Percentiles rank a stretch among this genome's conserved stretches.
Evolutionary conservation across 306 rosid species (phyloP).

Genomic region (Pterocarpus macrocarpus): DNA sequence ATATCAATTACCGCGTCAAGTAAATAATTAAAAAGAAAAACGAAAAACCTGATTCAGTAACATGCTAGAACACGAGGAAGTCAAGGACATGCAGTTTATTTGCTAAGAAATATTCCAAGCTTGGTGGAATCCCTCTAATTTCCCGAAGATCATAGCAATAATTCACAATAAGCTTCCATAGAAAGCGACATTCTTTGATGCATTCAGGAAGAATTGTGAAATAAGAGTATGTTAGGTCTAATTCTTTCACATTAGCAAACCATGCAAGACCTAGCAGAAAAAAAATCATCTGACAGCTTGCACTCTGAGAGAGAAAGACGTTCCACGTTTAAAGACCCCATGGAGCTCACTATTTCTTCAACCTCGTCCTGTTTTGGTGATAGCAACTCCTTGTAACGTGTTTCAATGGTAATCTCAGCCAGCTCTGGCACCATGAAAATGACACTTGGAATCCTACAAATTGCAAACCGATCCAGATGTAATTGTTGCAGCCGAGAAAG

Average conservation of each 20-base stretch:
- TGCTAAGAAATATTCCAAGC: background rate
- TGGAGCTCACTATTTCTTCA: background rate
- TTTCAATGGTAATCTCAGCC: background rate
- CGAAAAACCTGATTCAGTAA: slow-evolving; percentile 11
- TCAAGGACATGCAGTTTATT: background rate
- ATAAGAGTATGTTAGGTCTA: background rate
- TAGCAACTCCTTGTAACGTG: background rate
- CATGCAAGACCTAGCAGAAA: background rate
- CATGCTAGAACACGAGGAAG: background rate
- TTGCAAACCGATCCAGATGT: background rate
- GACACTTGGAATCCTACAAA: background rate
- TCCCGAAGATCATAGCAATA: background rate
- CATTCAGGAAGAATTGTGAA: slow-evolving; percentile 10
- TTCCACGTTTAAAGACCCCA: background rate
- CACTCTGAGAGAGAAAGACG: background rate
- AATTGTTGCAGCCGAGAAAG: background rate
- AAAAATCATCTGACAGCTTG: slow-evolving; percentile 13
- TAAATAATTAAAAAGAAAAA: background rate
- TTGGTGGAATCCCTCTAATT: slow-evolving; percentile 33
- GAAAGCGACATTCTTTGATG: background rate
- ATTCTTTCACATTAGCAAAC: background rate
- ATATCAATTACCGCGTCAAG: background rate
- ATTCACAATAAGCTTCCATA: background rate
- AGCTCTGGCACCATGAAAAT: background rate
- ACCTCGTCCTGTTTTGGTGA: background rate